A percentile compares a stretch with the other conserved stretches of the same genome.
Conservation (phyloP, 768 basidiomycete species). For the Hortiboletus flavorubellus region DNA sequence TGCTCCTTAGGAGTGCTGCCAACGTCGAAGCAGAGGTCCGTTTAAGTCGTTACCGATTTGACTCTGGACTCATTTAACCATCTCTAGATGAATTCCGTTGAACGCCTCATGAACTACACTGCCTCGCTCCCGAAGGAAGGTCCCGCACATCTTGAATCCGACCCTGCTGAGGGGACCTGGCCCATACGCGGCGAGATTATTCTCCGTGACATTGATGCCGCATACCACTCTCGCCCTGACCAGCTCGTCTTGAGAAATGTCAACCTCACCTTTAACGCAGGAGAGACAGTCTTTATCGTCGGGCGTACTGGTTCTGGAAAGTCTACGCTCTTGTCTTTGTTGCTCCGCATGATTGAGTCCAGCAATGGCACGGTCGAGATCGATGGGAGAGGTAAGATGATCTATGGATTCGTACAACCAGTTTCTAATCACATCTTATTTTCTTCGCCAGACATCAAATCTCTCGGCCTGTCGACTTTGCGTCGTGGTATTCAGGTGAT, state of each 20-base stretch:
- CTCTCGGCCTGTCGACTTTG: slow-evolving; percentile 49
- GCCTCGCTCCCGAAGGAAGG: slow-evolving; percentile 24
- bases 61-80: neutral
- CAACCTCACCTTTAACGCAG: slow-evolving; percentile 60
- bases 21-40: slow-evolving; percentile 28
- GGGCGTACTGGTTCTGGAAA: slow-evolving; percentile 81
- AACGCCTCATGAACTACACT: slow-evolving; percentile 28
- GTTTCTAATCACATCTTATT: slow-evolving; percentile 48
- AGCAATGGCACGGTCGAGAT: slow-evolving; percentile 78
- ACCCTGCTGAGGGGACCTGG: slow-evolving; percentile 21
- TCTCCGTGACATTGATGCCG: slow-evolving; percentile 57
- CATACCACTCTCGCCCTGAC: slow-evolving; percentile 69
- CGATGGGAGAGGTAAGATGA: slow-evolving; percentile 49
- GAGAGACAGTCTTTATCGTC: slow-evolving; percentile 75
- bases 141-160: slow-evolving; percentile 17
- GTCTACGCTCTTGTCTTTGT: slow-evolving; percentile 59
- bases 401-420: slow-evolving; percentile 45
- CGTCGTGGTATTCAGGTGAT: slow-evolving; percentile 30
- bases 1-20: slow-evolving; percentile 26
- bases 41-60: neutral
- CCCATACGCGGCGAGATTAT: slow-evolving; percentile 57
- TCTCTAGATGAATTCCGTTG: slow-evolving; percentile 28
- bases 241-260: slow-evolving; percentile 57
- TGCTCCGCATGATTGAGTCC: slow-evolving; percentile 70
- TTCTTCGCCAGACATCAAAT: slow-evolving; percentile 75